Conservation (phyloP, 176 grass and related monocot species). For the Zoysia pacifica region DNA sequence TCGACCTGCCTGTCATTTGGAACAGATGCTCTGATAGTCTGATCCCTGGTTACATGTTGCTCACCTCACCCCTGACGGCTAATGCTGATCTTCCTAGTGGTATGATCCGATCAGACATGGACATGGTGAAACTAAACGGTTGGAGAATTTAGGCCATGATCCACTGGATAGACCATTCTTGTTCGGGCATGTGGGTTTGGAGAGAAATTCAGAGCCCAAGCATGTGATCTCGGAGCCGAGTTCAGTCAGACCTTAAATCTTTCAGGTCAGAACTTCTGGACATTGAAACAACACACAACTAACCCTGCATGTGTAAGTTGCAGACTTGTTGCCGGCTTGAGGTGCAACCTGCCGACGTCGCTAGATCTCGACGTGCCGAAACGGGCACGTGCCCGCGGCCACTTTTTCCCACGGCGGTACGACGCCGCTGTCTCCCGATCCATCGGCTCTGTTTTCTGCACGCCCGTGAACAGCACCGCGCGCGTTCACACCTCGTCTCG, state of each 20-base stretch:
- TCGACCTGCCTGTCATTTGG: not conserved
- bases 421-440: not conserved
- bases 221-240: slow-evolving; percentile 25
- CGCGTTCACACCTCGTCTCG: not conserved
- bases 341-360: slow-evolving; percentile 19
- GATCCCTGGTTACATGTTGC: not conserved
- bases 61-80: not conserved
- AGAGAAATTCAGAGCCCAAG: too few species aligned
- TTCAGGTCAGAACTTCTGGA: too few species aligned
- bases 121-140: slow-evolving; percentile 1
- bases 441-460: not conserved
- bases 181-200: too few species aligned
- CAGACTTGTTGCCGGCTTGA: not conserved
- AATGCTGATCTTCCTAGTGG: not conserved
- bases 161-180: not conserved
- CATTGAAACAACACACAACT: not conserved
- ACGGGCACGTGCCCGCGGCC: slow-evolving; percentile 2
- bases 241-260: slow-evolving; percentile 5
- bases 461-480: slow-evolving; percentile 10
- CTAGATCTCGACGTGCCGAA: not conserved
- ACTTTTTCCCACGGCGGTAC: slow-evolving; percentile 4
- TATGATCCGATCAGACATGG: not conserved
- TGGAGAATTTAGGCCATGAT: not conserved
- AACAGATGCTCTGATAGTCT: not conserved
- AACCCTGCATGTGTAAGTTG: slow-evolving; percentile 18